Conservation (phyloP, 345 rosid species). For the Moricandia moricandioides region DNA sequence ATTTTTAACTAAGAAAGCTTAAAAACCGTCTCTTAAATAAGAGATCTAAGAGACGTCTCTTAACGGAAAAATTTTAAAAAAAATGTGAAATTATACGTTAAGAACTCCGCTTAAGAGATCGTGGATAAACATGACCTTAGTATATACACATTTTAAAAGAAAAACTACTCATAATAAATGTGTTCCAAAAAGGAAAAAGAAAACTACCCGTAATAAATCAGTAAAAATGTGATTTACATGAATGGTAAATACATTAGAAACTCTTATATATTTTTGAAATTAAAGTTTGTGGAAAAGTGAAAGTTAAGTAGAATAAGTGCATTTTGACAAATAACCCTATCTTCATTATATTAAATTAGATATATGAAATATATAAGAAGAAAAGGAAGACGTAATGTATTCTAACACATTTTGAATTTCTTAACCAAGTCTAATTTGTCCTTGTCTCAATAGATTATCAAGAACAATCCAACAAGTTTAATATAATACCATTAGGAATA, state of each 20-base stretch:
- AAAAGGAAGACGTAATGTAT: slow-evolving; percentile 17
- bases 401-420: background rate
- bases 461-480: background rate
- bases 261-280: too few relatives aligned
- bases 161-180: background rate
- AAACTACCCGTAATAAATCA: background rate
- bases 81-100: too few relatives aligned
- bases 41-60: too few relatives aligned
- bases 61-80: too few relatives aligned
- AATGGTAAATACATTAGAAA: background rate
- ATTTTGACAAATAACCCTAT: background rate
- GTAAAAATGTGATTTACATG: background rate
- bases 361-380: background rate
- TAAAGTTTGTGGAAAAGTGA: too few relatives aligned
- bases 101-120: too few relatives aligned
- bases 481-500: background rate
- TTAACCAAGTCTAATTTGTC: slow-evolving; percentile 22
- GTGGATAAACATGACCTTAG: too few relatives aligned
- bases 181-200: too few relatives aligned
- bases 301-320: background rate
- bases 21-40: too few relatives aligned
- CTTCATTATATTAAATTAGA: background rate
- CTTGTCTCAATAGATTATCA: slow-evolving; percentile 3
- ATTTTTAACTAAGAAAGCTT: too few relatives aligned
- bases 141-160: background rate